Conservation (phyloP, 306 rosid species). For the Geum urbanum region DNA sequence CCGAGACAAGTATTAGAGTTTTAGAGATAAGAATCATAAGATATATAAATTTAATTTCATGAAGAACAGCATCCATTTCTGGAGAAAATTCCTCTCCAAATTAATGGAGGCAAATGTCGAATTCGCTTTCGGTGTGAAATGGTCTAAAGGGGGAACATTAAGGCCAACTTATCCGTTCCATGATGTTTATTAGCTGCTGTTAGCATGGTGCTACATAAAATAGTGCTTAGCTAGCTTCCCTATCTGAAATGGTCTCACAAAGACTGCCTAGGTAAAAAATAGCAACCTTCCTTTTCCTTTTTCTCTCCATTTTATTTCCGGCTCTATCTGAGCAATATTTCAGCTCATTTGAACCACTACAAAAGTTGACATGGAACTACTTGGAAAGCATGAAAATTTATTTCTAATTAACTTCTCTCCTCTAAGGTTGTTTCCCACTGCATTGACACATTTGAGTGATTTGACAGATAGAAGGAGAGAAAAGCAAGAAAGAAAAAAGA, state of each 20-base stretch:
- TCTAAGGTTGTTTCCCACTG: slow-evolving; percentile 56
- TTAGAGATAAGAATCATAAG: background rate
- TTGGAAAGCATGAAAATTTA: slow-evolving; percentile 30
- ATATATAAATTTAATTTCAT: background rate
- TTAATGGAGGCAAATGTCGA: background rate
- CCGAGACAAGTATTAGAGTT: background rate
- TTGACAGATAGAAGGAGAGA: slow-evolving; percentile 37
- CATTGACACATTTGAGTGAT: slow-evolving; percentile 27
- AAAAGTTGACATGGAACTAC: slow-evolving; percentile 43
- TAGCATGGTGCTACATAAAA: slow-evolving; percentile 31
- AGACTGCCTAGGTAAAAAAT: slow-evolving; percentile 34
- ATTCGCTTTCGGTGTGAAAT: too few relatives aligned
- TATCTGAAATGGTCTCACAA: slow-evolving; percentile 26
- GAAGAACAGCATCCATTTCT: slow-evolving; percentile 12
- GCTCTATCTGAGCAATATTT: background rate
- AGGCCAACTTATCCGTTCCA: background rate
- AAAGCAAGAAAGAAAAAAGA: slow-evolving; percentile 6
- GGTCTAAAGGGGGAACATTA: background rate
- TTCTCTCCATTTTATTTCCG: background rate
- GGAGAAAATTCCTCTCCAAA: background rate
- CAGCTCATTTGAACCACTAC: slow-evolving; percentile 35
- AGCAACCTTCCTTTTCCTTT: slow-evolving; percentile 19
- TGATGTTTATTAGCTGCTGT: slow-evolving; percentile 17
- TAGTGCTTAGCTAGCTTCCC: background rate
- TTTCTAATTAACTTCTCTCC: slow-evolving; percentile 36